Evolutionary conservation across 495 filamentous ascomycete genomes (phyloP).

Genomic region (Neurospora sp.): DNA sequence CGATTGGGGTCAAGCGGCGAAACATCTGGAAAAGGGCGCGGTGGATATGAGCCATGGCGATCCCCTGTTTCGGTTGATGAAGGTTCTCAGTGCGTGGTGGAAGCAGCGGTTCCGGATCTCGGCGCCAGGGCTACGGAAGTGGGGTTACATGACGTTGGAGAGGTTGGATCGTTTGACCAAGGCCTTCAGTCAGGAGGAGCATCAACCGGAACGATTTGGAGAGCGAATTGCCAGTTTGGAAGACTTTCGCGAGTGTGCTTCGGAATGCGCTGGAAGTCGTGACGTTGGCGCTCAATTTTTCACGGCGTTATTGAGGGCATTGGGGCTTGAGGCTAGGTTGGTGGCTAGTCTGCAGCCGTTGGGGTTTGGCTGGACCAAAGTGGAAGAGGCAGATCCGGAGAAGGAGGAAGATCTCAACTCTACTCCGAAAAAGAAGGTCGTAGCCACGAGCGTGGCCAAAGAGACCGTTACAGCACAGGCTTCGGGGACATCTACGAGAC

Average conservation of each 20-base stretch:
- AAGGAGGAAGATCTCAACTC: conserved; percentile 15
- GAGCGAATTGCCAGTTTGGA: conserved; percentile 58
- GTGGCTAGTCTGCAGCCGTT: conserved; percentile 78
- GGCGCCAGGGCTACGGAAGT: conserved; percentile 74
- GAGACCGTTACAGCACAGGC: conserved; percentile 9
- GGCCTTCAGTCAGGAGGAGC: conserved; percentile 49
- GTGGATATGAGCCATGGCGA: conserved; percentile 69
- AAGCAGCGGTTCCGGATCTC: conserved; percentile 71
- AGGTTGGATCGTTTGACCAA: conserved; percentile 57
- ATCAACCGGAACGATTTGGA: conserved; percentile 56
- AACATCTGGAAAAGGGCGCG: conserved; percentile 56
- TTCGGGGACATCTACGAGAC: conserved; percentile 15
- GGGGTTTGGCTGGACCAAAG: conserved; percentile 86
- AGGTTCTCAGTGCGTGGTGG: conserved; percentile 73
- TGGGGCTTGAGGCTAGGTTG: conserved; percentile 72
- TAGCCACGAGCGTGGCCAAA: conserved; percentile 3
- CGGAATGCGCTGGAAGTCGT: conserved; percentile 66
- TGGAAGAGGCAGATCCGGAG: conserved; percentile 55
- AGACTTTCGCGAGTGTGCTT: conserved; percentile 59
- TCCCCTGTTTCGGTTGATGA: conserved; percentile 70
- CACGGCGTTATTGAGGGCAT: conserved; percentile 71
- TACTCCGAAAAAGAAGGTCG: conserved; percentile 12
- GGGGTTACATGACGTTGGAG: conserved; percentile 68
- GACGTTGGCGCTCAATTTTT: conserved; percentile 89
- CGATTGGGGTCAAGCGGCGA: conserved; percentile 65